Base-by-base conservation (phyloP, 441 rosid genomes). In the Gossypium aridum region DNA sequence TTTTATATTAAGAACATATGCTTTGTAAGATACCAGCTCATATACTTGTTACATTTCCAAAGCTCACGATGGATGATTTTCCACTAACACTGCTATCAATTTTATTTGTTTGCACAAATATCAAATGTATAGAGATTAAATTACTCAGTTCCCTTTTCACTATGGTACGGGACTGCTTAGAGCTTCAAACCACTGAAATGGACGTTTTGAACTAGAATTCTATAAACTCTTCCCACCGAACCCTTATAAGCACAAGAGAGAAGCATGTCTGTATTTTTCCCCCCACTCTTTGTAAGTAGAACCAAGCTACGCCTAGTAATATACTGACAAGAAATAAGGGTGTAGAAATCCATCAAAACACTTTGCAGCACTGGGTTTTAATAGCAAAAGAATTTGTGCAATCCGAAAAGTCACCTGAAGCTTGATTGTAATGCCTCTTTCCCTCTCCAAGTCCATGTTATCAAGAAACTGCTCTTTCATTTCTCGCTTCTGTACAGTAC, bases 401-500 rank as follows among this genome's bases (percentile, higher is more conserved):
- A 67, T 25, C 3, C 56, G 51, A 73, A 68, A 20, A 75, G 49
- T 26, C 43, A 90, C 99, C 94, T 94, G 99, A 22, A 96, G 88
- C 80, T 96, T 96, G 79, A 96, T 93, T 0, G 98, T 96, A 74
- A 96, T 96, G 90, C 99, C 99, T 64, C 99, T 84, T 80, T 96
- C 98, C 76, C 99, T 86, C 87, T 93, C 99, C 85, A 96, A 91
- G 78, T 96, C 99, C 98, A 96, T 96, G 72, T 88, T 96, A 84
- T 96, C 99, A 60, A 96, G 94, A 79, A 93, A 96, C 89, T 96
- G 99, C 0, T 90, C 97, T 87, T 96, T 92, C 99, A 96, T 92
- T 22, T 96, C 99, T 56, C 99, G 85, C 70, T 81, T 88, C 84
- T 93, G 92, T 3, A 96, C 98, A 39, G 99, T 96, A 55, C 99